A percentile compares a stretch with the other conserved stretches of the same genome.
Evolutionary conservation across 208 protist species (phyloP).

Genomic region (Leishmania mexicana): DNA sequence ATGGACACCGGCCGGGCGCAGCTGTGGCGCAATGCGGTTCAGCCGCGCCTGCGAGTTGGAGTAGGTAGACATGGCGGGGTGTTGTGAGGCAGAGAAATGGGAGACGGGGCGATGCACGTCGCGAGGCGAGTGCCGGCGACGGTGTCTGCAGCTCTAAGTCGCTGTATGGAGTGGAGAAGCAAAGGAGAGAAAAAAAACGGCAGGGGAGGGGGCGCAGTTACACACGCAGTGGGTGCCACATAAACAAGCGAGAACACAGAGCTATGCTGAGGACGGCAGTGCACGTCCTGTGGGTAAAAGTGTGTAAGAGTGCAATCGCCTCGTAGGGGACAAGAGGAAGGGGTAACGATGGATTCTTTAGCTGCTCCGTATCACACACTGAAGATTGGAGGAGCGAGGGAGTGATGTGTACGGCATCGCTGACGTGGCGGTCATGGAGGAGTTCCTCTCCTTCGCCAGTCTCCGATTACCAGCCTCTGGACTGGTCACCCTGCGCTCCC

Average conservation of each 20-base stretch:
- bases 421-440: neutral
- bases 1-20: constrained; percentile 67
- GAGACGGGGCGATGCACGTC: neutral
- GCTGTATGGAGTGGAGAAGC: neutral
- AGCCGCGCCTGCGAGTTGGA: constrained; percentile 49
- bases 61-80: constrained; percentile 34
- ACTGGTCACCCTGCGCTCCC: neutral
- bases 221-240: neutral
- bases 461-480: neutral
- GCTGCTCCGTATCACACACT: neutral
- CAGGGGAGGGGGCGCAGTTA: neutral
- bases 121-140: neutral
- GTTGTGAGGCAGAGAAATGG: neutral
- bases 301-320: neutral
- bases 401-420: neutral
- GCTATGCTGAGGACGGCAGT: neutral
- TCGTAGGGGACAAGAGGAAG: neutral
- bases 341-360: neutral
- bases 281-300: neutral
- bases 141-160: neutral
- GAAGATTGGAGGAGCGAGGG: neutral
- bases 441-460: too few species aligned
- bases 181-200: neutral
- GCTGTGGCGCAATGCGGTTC: constrained; percentile 70
- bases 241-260: neutral